Base-by-base conservation (phyloP, 306 rosid species). In the Medicago lupulina region DNA sequence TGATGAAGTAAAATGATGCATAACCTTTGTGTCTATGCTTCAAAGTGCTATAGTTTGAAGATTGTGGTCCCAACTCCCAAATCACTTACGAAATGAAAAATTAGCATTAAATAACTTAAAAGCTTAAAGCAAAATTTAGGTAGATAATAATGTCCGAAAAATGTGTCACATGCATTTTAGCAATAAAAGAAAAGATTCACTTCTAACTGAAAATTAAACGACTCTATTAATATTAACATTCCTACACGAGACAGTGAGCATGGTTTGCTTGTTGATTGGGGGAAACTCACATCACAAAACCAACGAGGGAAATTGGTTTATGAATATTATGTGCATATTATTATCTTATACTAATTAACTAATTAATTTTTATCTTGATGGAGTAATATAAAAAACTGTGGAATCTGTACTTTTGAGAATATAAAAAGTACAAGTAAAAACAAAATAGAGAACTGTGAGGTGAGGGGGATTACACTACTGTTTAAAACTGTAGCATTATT, bases 381-480 rank as follows among this genome's bases (percentile, higher is more conserved):
- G 7, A 34, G 38, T 34, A 34, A 34, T 34, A 34, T 34, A 34
- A 34, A 11, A 73, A 77, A 76, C 44, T 41, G 41, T 41, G 41
- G 12, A 59, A 61, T 16, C 0, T 53, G 80, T 74, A 69, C 80
- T 78, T 68, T 14, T 28, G n/a, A 55, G 59, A 78, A 4, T 8
- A 73, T 21, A 36, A 83, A 36, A 83, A 83, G 83, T 83, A 83
- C 51, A 58, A 55, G 59, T 25, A 44, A 72, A 38, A 79, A 65
- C 49, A 75, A 28, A 65, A 16, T 3, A 66, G 83, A 40, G 59
- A 65, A 64, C 38, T 44, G 75, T 63, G 83, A 9, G 46, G 86
- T 82, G 81, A 46, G 76, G 78, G 77, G 55, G 70, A 59, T 78
- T 21, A 43, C 72, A 67, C 5, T 28, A 46, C 51, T 25, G 61